A percentile compares a stretch with the other conserved stretches of the same genome.
These are phyloP conservation scores for Skeletonema grethae DNA, from an alignment of 108 stramenopile species.

Conservation along the genomic window DNA sequence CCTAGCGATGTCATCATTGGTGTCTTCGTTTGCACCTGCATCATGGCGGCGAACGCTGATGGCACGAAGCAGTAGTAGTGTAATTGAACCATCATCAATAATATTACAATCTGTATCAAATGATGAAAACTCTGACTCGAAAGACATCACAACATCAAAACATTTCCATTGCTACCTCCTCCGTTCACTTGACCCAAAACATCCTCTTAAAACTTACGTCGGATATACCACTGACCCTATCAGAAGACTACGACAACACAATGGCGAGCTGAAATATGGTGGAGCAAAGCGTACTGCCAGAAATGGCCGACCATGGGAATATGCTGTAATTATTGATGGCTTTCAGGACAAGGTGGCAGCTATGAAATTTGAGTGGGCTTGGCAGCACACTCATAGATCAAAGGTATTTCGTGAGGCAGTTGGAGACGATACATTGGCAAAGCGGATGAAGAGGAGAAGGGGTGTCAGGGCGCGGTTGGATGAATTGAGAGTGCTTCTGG, in stretches of 20 bases:
- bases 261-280: constrained; percentile 54
- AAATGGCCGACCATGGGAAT: constrained; percentile 65
- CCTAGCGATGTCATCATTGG: background rate
- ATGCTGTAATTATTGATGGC: constrained; percentile 47
- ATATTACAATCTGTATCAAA: background rate
- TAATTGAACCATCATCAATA: background rate
- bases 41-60: background rate
- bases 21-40: background rate
- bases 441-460: constrained; percentile 45
- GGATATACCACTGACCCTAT: constrained; percentile 62
- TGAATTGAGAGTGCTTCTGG: constrained; percentile 43
- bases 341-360: constrained; percentile 55
- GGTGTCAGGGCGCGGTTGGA: constrained; percentile 44
- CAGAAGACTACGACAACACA: constrained; percentile 63
- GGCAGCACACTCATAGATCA: constrained; percentile 58
- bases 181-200: constrained; percentile 43
- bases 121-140: background rate
- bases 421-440: constrained; percentile 43
- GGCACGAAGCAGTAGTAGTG: background rate
- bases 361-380: constrained; percentile 74
- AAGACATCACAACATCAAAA: background rate
- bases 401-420: constrained; percentile 47
- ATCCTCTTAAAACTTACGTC: constrained; percentile 62
- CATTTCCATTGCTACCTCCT: constrained; percentile 68
- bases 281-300: constrained; percentile 60